Percentiles rank a stretch among this genome's conserved stretches.
These are phyloP conservation scores for Cystobasidium slooffiae DNA, from an alignment of 1,284 basidiomycete species.

Conservation along the genomic window DNA sequence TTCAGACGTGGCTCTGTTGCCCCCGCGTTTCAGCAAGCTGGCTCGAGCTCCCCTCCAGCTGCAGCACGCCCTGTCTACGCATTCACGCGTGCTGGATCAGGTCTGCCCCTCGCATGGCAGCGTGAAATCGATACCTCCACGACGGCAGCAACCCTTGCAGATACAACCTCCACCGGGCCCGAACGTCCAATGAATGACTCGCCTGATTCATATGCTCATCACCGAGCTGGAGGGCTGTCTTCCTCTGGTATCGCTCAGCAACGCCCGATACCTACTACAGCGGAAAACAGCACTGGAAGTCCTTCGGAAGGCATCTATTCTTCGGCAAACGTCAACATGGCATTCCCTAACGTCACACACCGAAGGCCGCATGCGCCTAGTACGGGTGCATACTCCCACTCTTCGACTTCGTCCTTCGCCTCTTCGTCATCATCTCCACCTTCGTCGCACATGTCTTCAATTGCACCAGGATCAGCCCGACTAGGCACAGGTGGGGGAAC, in stretches of 20 bases:
- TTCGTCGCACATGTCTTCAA: slow-evolving; percentile 11
- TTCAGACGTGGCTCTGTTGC: neutral
- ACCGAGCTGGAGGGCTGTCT: neutral
- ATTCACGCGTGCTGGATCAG: slow-evolving; percentile 9
- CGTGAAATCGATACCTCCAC: neutral
- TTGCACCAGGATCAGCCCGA: slow-evolving; percentile 6
- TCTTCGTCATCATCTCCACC: slow-evolving; percentile 21
- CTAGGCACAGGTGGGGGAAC: neutral
- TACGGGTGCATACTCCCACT: slow-evolving; percentile 4
- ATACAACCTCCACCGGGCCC: neutral
- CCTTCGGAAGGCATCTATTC: neutral
- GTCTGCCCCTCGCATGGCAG: slow-evolving; percentile 17
- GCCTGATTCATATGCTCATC: neutral
- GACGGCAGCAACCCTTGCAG: neutral
- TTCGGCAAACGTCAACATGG: neutral
- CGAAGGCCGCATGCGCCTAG: slow-evolving; percentile 11
- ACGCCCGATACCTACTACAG: neutral
- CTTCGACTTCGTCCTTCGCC: slow-evolving; percentile 12
- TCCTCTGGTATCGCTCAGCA: slow-evolving; percentile 25
- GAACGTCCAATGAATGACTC: neutral
- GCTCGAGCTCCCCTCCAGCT: neutral
- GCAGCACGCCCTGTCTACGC: slow-evolving; percentile 3
- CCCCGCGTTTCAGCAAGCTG: neutral
- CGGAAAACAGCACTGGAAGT: neutral
- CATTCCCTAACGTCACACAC: slow-evolving; percentile 1